phyloP scores from a whole-genome alignment of 306 rosid species.

The Mimosa pudica region DNA sequence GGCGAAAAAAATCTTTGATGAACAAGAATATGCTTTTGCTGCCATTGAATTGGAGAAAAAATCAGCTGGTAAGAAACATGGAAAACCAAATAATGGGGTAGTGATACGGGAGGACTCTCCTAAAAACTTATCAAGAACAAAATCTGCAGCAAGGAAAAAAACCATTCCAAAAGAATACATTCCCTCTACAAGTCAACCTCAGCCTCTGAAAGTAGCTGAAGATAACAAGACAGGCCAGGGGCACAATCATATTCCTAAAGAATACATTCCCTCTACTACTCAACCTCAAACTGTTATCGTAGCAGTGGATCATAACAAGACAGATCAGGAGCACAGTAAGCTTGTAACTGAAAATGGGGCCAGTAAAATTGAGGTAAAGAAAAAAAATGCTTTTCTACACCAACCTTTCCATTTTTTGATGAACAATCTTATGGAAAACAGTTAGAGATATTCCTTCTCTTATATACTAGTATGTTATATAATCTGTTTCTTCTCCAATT shows the following conservation, averaged over 20 bases:
- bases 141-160: constrained; percentile 43
- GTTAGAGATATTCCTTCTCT: constrained; percentile 2
- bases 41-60: constrained; percentile 22
- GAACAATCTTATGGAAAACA: neutral
- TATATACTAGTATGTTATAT: constrained; percentile 12
- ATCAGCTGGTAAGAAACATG: constrained; percentile 29
- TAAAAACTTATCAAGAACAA: constrained; percentile 37
- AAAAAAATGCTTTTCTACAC: constrained; percentile 3
- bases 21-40: constrained; percentile 26
- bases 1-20: constrained; percentile 19
- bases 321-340: constrained; percentile 11
- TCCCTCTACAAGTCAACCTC: constrained; percentile 33
- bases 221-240: constrained; percentile 28
- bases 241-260: constrained; percentile 1
- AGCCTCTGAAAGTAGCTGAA: constrained; percentile 31
- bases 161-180: constrained; percentile 16
- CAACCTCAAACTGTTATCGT: constrained; percentile 37
- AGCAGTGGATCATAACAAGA: constrained; percentile 21
- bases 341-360: constrained; percentile 20
- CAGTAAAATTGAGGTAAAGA: constrained; percentile 41
- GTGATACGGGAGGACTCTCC: constrained; percentile 26
- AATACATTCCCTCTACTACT: constrained; percentile 19
- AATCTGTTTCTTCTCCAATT: constrained; percentile 21
- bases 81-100: neutral
- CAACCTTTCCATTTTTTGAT: neutral